Base-by-base conservation (phyloP, 2,329 filamentous ascomycete species). In the Cladosporium oxysporum region DNA sequence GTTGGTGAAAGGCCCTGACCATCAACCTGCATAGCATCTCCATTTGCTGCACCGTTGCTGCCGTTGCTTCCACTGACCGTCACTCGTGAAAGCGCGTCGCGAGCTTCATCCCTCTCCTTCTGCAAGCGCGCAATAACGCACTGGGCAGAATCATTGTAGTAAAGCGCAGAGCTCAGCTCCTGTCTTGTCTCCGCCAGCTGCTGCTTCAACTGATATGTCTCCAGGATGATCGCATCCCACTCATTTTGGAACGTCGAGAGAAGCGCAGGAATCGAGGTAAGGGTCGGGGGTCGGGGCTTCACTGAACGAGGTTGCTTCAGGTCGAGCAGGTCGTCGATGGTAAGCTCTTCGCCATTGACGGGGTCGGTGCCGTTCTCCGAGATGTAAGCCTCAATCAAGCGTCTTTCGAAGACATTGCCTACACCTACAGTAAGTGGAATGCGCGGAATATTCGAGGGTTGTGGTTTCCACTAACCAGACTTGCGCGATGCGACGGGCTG, bases 141-240 rank as follows among this genome's bases (percentile, higher is more conserved):
- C 59, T 96, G 89, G n/a, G 95, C 95, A 2, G 95, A 94, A 83
- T 99, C 95, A 73, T 98, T 92, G 80, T 98, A 94, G 80, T 99
- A 99, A 28, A 99, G 84, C 0, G 95, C 92, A 1, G 92, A 95
- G 65, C 92, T 92, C 65, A 99, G 87, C 82, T 99, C 95, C 80
- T 97, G 93, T 70, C 94, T 86, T 50, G 93, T 96, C 77, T 96
- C 91, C 61, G 90, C 86, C 68, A 99, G 84, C 76, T 97, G 92
- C 78, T 97, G 91, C 80, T 91, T 90, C 67, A 98, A 82, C 71
- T 92, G 95, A 78, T 93, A 97, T 60, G 92, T 91, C 81, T 99
- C 95, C 41, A 98, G 83, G 14, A 94, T 92, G 53, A 97, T 82
- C 10, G 93, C 90, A 77, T 99, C 95, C 95, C 95, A 99, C 84